Base-by-base conservation (phyloP, 2,329 filamentous ascomycete genomes). In the Trichophyton benhamiae region DNA sequence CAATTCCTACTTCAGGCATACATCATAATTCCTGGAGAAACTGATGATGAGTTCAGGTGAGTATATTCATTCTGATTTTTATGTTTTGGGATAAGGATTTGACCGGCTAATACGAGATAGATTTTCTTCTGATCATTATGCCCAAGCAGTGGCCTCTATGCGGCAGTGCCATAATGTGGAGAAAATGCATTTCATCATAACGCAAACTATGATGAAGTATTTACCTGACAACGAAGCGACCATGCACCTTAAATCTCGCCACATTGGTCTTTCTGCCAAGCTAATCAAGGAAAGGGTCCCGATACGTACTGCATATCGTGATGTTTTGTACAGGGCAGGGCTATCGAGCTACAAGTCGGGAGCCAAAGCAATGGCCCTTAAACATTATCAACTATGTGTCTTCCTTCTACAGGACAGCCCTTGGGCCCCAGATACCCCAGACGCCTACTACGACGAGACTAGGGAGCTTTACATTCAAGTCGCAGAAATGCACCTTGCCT, bases 181-280 rank as follows among this genome's bases (percentile, higher is more conserved):
- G 20, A 87, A 88, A 67, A 96, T 96, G 91, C 91, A 96, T 73
- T 96, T 91, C 67, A 84, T 91, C 53, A 89, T 96, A 67, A 87
- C 89, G 0, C 86, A 89, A 69, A 87, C 87, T 0, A 83, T 96
- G 66, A 83, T 91, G 72, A 87, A 88, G 66, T 86, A 91, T 67
- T 83, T 77, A 22, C 75, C 77, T 6, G 74, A 81, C 25, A 85
- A 90, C 63, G 78, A 82, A 1, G 80, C 80, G 58, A 80, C 82
- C 27, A 80, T 85, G 11, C 91, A 95, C 68, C 86, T 83, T 63
- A 86, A 87, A 63, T 89, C 90, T 22, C 83, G 86, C 3, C 92
- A 96, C 71, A 87, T 96, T 2, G 91, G 89, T 69, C 83, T 88
- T 66, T 86, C 88, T 1, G 81, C 88, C 27, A 82, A 86, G 41